A percentile compares a stretch with the other conserved stretches of the same genome.
Evolutionary conservation across 2,329 filamentous ascomycete species (phyloP).

Genomic region (Calonectria crousiana): DNA sequence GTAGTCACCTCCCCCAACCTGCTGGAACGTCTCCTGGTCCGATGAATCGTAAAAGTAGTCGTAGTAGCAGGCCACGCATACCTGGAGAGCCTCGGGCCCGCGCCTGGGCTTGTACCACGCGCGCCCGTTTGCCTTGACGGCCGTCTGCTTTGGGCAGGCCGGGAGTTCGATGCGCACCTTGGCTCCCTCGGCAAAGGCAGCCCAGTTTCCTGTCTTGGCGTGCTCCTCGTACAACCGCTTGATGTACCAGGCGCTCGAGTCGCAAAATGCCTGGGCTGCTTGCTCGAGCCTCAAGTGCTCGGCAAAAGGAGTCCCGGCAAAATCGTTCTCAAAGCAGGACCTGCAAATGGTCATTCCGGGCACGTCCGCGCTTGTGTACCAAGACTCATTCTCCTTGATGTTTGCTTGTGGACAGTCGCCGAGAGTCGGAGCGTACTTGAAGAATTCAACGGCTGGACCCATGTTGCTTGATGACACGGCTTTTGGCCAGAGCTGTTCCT

Average conservation of each 20-base stretch:
- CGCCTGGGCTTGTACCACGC: conserved; percentile 50
- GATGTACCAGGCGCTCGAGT: conserved; percentile 48
- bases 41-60: conserved; percentile 50
- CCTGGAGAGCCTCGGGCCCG: conserved; percentile 39
- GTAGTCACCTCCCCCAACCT: conserved; percentile 37
- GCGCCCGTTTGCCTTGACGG: conserved; percentile 36
- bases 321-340: conserved; percentile 53
- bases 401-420: conserved; percentile 32
- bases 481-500: conserved; percentile 46
- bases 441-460: conserved; percentile 44
- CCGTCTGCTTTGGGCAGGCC: conserved; percentile 42
- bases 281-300: conserved; percentile 42
- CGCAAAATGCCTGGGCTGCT: conserved; percentile 42
- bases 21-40: conserved; percentile 40
- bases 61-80: conserved; percentile 53
- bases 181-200: conserved; percentile 47
- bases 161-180: conserved; percentile 42
- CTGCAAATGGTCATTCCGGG: conserved; percentile 52
- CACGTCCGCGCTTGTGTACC: conserved; percentile 51
- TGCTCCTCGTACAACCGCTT: conserved; percentile 44
- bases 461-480: conserved; percentile 46
- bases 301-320: conserved; percentile 46
- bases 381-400: conserved; percentile 35
- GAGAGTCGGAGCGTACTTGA: conserved; percentile 40
- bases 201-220: conserved; percentile 46